These are phyloP conservation scores for Phytophthora kernoviae DNA, from an alignment of 352 stramenopile species.

Conservation along the genomic window DNA sequence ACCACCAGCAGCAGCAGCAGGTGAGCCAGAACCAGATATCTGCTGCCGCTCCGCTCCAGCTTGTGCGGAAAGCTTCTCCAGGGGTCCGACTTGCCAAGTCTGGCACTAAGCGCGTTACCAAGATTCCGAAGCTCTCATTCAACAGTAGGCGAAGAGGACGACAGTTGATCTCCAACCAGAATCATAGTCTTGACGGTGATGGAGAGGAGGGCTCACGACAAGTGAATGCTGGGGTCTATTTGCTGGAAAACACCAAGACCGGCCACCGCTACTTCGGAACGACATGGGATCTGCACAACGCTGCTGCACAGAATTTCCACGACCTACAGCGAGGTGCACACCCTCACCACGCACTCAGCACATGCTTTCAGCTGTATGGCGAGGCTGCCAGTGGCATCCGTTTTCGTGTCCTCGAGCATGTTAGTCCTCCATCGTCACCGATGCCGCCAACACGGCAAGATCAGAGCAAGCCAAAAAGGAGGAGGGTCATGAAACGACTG, in stretches of 20 bases:
- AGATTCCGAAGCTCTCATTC: slow-evolving; percentile 35
- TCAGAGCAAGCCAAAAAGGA: slow-evolving; percentile 9
- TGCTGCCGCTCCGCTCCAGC: background rate
- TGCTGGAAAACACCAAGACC: slow-evolving; percentile 64
- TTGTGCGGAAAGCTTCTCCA: slow-evolving; percentile 4
- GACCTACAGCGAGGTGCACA: slow-evolving; percentile 52
- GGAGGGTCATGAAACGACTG: slow-evolving; percentile 6
- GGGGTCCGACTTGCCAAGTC: slow-evolving; percentile 4
- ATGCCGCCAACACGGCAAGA: slow-evolving; percentile 5
- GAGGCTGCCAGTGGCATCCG: slow-evolving; percentile 41
- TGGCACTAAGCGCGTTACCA: slow-evolving; percentile 30
- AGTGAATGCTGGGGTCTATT: slow-evolving; percentile 72
- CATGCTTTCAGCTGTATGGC: slow-evolving; percentile 52
- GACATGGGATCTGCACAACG: slow-evolving; percentile 78
- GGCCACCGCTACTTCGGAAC: slow-evolving; percentile 66
- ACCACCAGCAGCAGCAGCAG: slow-evolving; percentile 17
- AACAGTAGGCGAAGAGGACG: slow-evolving; percentile 16
- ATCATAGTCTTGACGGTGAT: slow-evolving; percentile 9
- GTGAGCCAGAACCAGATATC: slow-evolving; percentile 17
- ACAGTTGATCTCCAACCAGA: slow-evolving; percentile 36
- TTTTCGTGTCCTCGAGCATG: slow-evolving; percentile 64
- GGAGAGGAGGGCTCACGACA: slow-evolving; percentile 22
- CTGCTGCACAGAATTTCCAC: slow-evolving; percentile 46
- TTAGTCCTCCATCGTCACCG: slow-evolving; percentile 24
- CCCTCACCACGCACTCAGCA: slow-evolving; percentile 47